Evolutionary conservation across 805 yeast species (phyloP).

Genomic region (Hanseniaspora nectarophila): DNA sequence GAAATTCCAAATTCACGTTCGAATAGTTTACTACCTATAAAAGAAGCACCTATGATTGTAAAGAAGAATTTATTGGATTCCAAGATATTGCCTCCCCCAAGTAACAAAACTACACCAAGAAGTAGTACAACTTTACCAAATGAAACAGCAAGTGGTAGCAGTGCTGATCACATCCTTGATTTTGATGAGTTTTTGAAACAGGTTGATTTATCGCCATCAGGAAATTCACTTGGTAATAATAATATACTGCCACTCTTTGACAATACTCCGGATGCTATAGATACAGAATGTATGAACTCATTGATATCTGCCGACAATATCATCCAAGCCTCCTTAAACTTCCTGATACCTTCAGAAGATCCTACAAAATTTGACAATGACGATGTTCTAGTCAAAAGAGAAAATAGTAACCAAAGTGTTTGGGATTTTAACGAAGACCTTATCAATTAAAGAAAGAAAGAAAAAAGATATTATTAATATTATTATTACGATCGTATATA

Average conservation of each 20-base stretch:
- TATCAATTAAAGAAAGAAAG: neutral
- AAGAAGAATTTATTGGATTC: slow-evolving; percentile 7
- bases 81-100: slow-evolving; percentile 5
- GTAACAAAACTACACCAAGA: neutral
- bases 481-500: no score
- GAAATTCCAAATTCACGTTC: neutral
- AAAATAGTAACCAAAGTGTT: slow-evolving; percentile 14
- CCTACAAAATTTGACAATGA: neutral
- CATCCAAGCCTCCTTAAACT: slow-evolving; percentile 9
- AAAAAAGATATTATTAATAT: no score
- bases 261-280: slow-evolving; percentile 3
- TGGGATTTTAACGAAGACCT: slow-evolving; percentile 15
- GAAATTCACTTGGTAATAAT: neutral
- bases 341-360: slow-evolving; percentile 5
- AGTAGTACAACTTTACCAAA: neutral
- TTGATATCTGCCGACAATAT: slow-evolving; percentile 10
- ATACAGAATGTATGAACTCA: slow-evolving; percentile 2
- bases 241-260: neutral
- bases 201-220: neutral
- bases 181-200: slow-evolving; percentile 29
- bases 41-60: slow-evolving; percentile 8
- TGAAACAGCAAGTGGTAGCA: slow-evolving; percentile 13
- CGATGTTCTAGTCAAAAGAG: neutral
- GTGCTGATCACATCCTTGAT: slow-evolving; percentile 23
- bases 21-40: neutral